phyloP scores from a whole-genome alignment of 306 rosid species.

The Quercus engelmannii region DNA sequence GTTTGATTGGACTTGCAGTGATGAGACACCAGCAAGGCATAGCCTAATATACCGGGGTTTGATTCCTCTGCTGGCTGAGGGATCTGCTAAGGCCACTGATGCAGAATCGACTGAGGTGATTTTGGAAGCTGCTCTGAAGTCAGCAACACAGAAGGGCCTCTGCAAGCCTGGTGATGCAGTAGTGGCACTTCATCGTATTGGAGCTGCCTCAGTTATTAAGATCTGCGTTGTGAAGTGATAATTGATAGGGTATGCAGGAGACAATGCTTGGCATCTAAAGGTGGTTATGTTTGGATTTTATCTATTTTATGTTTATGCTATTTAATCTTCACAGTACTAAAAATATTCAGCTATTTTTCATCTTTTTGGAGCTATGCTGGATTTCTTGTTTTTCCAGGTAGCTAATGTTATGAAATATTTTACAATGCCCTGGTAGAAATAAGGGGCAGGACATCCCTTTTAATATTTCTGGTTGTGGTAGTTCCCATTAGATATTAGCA shows the following conservation, averaged over 20 bases:
- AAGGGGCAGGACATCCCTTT: neutral
- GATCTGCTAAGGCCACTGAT: slow-evolving; percentile 97
- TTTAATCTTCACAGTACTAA: slow-evolving; percentile 28
- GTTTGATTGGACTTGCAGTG: slow-evolving; percentile 90
- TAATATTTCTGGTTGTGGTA: neutral
- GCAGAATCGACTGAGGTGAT: slow-evolving; percentile 97
- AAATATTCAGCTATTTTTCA: slow-evolving; percentile 1
- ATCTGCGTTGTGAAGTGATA: slow-evolving; percentile 72
- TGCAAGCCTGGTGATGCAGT: slow-evolving; percentile 84
- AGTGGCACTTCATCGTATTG: slow-evolving; percentile 90
- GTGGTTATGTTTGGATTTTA: slow-evolving; percentile 19
- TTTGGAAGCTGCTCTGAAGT: slow-evolving; percentile 86
- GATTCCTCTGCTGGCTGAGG: slow-evolving; percentile 89
- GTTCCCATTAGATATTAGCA: neutral
- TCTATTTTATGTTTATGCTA: slow-evolving; percentile 9
- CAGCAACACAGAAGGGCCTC: slow-evolving; percentile 61
- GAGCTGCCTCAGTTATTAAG: slow-evolving; percentile 87
- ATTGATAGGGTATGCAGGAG: slow-evolving; percentile 29
- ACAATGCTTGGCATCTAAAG: slow-evolving; percentile 14
- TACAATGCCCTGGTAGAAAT: slow-evolving; percentile 19
- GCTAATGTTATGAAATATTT: neutral
- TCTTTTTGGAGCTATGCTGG: neutral
- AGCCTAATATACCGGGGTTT: slow-evolving; percentile 90
- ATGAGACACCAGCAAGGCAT: slow-evolving; percentile 90
- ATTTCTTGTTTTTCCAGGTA: neutral